Percentiles rank a stretch among this genome's conserved stretches.
These are phyloP conservation scores for Coemansia sp. DNA, from an alignment of 192 early-diverging fungal species.

Conservation along the genomic window DNA sequence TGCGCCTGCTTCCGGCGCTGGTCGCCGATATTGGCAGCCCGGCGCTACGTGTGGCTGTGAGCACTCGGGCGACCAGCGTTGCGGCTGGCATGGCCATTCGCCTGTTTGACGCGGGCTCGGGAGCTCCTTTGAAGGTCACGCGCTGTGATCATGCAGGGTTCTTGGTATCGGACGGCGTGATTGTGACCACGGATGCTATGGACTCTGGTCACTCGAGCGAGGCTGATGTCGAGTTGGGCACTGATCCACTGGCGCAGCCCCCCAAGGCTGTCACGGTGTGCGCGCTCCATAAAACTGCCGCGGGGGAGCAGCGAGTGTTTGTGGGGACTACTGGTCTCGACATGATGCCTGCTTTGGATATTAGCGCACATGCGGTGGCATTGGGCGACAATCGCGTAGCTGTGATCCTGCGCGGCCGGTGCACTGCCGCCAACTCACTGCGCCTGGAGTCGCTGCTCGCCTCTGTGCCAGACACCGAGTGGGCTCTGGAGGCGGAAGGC, in stretches of 20 bases:
- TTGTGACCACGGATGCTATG: constrained; percentile 16
- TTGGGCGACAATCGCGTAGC: not conserved
- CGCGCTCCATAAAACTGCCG: constrained; percentile 8
- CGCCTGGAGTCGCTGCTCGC: constrained; percentile 9
- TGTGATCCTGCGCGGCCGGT: constrained; percentile 18
- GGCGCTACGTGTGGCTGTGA: constrained; percentile 11
- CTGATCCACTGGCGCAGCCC: not conserved
- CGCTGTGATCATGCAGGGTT: not conserved
- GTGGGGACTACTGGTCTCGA: constrained; percentile 17
- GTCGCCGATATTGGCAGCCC: not conserved
- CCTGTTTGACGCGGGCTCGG: constrained; percentile 14
- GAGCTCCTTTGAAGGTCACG: constrained; percentile 5
- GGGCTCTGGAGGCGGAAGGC: constrained; percentile 3
- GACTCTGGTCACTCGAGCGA: not conserved
- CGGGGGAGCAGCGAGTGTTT: constrained; percentile 10
- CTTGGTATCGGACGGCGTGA: constrained; percentile 3
- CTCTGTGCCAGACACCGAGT: not conserved
- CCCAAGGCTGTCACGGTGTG: constrained; percentile 12
- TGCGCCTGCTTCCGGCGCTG: not conserved
- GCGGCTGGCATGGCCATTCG: constrained; percentile 25
- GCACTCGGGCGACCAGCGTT: not conserved
- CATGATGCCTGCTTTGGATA: constrained; percentile 8
- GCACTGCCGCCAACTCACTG: constrained; percentile 3
- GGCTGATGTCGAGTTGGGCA: constrained; percentile 7
- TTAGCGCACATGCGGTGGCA: constrained; percentile 1